phyloP scores from a whole-genome alignment of 2,329 filamentous ascomycete species.

The Didymella exigua region DNA sequence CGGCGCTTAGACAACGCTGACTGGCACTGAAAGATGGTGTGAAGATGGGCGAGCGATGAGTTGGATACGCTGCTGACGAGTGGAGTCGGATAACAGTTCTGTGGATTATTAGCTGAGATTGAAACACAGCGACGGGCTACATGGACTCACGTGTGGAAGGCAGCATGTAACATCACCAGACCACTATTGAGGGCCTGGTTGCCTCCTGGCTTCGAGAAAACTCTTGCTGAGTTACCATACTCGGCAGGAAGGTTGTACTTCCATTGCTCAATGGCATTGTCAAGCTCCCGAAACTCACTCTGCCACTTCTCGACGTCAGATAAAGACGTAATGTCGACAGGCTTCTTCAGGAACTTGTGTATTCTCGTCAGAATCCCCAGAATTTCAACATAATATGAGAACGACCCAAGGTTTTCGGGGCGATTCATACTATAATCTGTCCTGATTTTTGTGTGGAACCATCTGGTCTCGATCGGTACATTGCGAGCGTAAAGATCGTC shows the following conservation, averaged over 20 bases:
- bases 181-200: conserved; percentile 76
- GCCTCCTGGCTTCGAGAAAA: conserved; percentile 66
- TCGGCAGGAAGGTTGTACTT: conserved; percentile 82
- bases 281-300: conserved; percentile 81
- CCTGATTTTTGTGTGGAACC: conserved; percentile 64
- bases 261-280: conserved; percentile 79
- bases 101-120: conserved; percentile 24
- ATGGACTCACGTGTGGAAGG: conserved; percentile 77
- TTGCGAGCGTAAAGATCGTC: conserved; percentile 87
- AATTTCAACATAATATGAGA: conserved; percentile 90
- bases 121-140: neutral
- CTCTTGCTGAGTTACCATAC: conserved; percentile 80
- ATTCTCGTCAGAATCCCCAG: conserved; percentile 85
- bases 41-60: conserved; percentile 85
- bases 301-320: conserved; percentile 91
- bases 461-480: conserved; percentile 80
- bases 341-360: conserved; percentile 85
- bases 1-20: conserved; percentile 80
- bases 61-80: conserved; percentile 91
- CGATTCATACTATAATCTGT: conserved; percentile 69
- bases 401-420: conserved; percentile 82
- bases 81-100: conserved; percentile 85
- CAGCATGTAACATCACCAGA: conserved; percentile 90
- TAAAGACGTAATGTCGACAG: conserved; percentile 83
- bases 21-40: conserved; percentile 85